Base-by-base conservation (phyloP, 1,284 basidiomycete species). In the Ceratobasidium sp. region DNA sequence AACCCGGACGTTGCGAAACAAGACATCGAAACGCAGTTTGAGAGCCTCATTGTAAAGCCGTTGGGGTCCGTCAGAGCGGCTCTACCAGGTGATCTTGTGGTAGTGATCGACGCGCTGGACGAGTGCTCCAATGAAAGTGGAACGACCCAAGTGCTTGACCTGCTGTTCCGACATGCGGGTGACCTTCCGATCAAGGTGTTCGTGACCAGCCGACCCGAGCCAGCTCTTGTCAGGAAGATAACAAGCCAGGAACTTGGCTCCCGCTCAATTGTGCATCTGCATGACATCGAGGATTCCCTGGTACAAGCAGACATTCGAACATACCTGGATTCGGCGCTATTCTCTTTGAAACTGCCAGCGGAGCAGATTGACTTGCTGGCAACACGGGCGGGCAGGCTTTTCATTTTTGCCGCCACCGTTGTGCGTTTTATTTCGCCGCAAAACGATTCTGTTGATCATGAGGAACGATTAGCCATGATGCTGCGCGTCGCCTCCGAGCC, bases 401-500 rank as follows among this genome's bases (percentile, higher is more conserved):
- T 58, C 27, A 58, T 58, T 20, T 58, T 20, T 45, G 56, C 56
- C 27, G 56, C 56, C 20, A 58, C 56, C 3, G 38, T 32, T 8
- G 56, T 43, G 27, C 56, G 35, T 3, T 45, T 43, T 27, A 7
- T 58, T 17, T 17, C 8, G 38, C 38, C 17, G 7, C 8, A 17
- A 8, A 17, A 8, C 17, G 8, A 7, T 8, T 17, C 17, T 8
- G 38, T 7, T 40, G 38, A 40, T 17, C 38, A 40, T 40, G 38
- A 40, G 17, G 17, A 40, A 17, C 38, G 38, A 40, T 17, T 40
- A 7, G 17, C 7, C 38, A n/a, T n/a, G n/a, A n/a, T n/a, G n/a
- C n/a, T n/a, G n/a, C n/a, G n/a, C n/a, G n/a, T n/a, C 17, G 8
- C 38, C 38, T 40, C 8, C 38, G 7, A 7, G 38, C 38, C 38